A percentile compares a stretch with the other conserved stretches of the same genome.
Evolutionary conservation across 1,139 yeast species (phyloP).

Genomic region (Saccharomyces hybrid): DNA sequence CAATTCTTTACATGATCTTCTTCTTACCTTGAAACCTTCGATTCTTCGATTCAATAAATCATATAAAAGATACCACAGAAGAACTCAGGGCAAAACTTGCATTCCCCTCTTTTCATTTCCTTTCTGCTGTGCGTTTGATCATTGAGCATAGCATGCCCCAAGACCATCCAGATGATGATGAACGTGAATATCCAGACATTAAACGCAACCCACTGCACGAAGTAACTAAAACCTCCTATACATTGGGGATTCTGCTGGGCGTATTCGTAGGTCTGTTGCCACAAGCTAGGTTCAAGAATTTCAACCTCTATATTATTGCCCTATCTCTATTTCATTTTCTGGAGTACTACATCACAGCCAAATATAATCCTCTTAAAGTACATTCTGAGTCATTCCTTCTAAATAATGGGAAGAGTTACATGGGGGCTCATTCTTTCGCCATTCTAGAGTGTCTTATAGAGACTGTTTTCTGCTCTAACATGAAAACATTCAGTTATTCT

Average conservation of each 20-base stretch:
- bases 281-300: constrained; percentile 30
- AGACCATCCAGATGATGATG: constrained; percentile 17
- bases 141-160: constrained; percentile 1
- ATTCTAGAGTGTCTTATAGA: constrained; percentile 42
- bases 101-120: background rate
- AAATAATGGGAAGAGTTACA: constrained; percentile 59
- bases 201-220: constrained; percentile 32
- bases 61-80: background rate
- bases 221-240: constrained; percentile 36
- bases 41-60: background rate
- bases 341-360: constrained; percentile 74
- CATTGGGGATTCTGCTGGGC: constrained; percentile 38
- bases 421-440: constrained; percentile 54
- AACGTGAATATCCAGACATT: constrained; percentile 28
- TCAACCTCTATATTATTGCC: constrained; percentile 45
- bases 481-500: constrained; percentile 17
- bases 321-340: constrained; percentile 65
- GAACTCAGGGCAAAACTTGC: background rate
- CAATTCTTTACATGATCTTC: background rate
- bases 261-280: constrained; percentile 30
- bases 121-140: background rate
- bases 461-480: constrained; percentile 33
- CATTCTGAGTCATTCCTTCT: constrained; percentile 71
- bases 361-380: constrained; percentile 58
- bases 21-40: background rate